Evolutionary conservation across 805 yeast genomes (phyloP).

Genomic region (Kluyveromyces starmeri): DNA sequence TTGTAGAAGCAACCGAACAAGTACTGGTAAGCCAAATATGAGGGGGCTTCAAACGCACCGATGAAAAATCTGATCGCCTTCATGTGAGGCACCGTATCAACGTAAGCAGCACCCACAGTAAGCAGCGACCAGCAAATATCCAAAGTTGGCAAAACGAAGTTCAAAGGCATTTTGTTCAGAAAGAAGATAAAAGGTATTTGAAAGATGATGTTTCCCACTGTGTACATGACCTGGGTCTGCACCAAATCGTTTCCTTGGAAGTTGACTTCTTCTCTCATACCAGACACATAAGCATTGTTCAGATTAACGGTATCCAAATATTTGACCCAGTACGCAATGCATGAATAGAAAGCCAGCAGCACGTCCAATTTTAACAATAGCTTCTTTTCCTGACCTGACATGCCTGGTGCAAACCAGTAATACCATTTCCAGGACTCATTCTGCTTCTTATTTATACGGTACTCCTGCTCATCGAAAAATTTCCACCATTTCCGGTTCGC

Average conservation of each 20-base stretch:
- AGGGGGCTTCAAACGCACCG: constrained; percentile 57
- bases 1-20: constrained; percentile 51
- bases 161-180: constrained; percentile 45
- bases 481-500: constrained; percentile 46
- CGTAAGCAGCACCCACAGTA: constrained; percentile 43
- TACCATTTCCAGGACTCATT: constrained; percentile 35
- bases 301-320: constrained; percentile 52
- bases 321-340: constrained; percentile 60
- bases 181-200: constrained; percentile 55
- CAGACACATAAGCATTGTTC: constrained; percentile 58
- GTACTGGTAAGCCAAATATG: constrained; percentile 51
- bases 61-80: constrained; percentile 54
- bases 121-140: constrained; percentile 57
- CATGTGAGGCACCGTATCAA: constrained; percentile 37
- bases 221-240: constrained; percentile 48
- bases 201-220: constrained; percentile 50
- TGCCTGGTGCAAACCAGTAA: constrained; percentile 45
- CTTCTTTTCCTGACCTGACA: constrained; percentile 36
- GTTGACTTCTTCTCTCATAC: constrained; percentile 47
- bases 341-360: constrained; percentile 42
- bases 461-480: constrained; percentile 56
- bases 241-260: constrained; percentile 57
- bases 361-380: constrained; percentile 43
- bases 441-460: constrained; percentile 34
- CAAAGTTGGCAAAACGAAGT: constrained; percentile 36